A percentile compares a stretch with the other conserved stretches of the same genome.
Evolutionary conservation across 345 rosid genomes (phyloP).

Genomic region (Eucalyptus paniculata): DNA sequence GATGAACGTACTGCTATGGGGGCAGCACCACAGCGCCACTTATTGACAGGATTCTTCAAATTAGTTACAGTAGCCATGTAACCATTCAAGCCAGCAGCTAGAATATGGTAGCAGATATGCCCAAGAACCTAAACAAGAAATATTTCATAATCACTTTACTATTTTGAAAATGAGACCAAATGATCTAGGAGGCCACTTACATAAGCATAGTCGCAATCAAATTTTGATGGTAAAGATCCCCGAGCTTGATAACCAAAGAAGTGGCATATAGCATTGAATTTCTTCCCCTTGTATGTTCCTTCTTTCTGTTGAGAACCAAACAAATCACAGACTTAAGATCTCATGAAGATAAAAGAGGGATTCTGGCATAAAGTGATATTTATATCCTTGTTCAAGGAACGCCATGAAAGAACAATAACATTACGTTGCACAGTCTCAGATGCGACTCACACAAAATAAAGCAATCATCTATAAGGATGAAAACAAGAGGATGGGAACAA

Average conservation of each 20-base stretch:
- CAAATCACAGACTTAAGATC: background rate
- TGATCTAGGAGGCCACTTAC: slow-evolving; percentile 31
- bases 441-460: background rate
- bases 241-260: slow-evolving; percentile 99
- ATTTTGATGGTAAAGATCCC: slow-evolving; percentile 94
- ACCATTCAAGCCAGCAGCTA: slow-evolving; percentile 94
- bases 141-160: background rate
- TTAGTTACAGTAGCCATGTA: slow-evolving; percentile 96
- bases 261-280: slow-evolving; percentile 95
- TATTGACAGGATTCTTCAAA: slow-evolving; percentile 79
- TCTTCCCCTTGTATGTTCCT: slow-evolving; percentile 89
- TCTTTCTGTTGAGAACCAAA: slow-evolving; percentile 45
- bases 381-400: background rate
- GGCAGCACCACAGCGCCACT: slow-evolving; percentile 98
- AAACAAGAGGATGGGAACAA: background rate
- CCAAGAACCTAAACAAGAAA: slow-evolving; percentile 64
- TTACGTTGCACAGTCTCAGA: background rate
- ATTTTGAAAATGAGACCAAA: background rate
- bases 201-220: slow-evolving; percentile 94
- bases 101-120: slow-evolving; percentile 79
- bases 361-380: background rate
- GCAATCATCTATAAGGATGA: background rate
- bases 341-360: background rate
- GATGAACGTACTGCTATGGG: slow-evolving; percentile 56
- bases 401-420: background rate